These are phyloP conservation scores for Nakataea oryzae DNA, from an alignment of 2,329 filamentous ascomycete genomes.

Conservation along the genomic window DNA sequence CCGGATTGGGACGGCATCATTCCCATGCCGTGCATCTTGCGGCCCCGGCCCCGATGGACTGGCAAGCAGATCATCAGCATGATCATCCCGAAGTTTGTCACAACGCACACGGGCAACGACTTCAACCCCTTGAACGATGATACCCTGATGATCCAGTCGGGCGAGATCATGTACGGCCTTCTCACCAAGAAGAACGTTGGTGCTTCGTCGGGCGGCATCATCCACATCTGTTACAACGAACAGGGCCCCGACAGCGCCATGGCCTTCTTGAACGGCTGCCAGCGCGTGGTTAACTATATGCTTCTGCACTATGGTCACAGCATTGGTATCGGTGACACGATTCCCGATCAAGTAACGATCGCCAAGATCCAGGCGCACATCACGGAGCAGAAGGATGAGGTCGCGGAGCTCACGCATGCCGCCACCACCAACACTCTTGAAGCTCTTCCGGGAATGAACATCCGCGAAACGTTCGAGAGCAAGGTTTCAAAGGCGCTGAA, in stretches of 20 bases:
- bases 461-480: conserved; percentile 96
- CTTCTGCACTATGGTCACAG: conserved; percentile 92
- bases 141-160: conserved; percentile 72
- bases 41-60: conserved; percentile 88
- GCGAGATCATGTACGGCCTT: conserved; percentile 82
- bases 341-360: conserved; percentile 80
- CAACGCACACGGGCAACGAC: conserved; percentile 58
- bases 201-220: conserved; percentile 78
- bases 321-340: conserved; percentile 96
- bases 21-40: conserved; percentile 85
- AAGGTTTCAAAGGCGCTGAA: conserved; percentile 92
- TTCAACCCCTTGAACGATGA: conserved; percentile 60
- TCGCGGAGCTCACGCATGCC: conserved; percentile 61
- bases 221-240: conserved; percentile 95
- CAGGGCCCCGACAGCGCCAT: conserved; percentile 78
- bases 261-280: conserved; percentile 90
- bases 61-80: conserved; percentile 96
- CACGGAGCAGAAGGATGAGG: conserved; percentile 68
- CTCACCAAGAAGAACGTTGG: conserved; percentile 92
- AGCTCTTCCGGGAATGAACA: conserved; percentile 94
- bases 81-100: conserved; percentile 80
- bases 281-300: conserved; percentile 96
- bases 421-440: conserved; percentile 85
- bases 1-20: conserved; percentile 95
- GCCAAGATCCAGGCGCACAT: conserved; percentile 76